A percentile compares a stretch with the other conserved stretches of the same genome.
Conservation (phyloP, 2,329 filamentous ascomycete species). For the Plectosphaerella plurivora region DNA sequence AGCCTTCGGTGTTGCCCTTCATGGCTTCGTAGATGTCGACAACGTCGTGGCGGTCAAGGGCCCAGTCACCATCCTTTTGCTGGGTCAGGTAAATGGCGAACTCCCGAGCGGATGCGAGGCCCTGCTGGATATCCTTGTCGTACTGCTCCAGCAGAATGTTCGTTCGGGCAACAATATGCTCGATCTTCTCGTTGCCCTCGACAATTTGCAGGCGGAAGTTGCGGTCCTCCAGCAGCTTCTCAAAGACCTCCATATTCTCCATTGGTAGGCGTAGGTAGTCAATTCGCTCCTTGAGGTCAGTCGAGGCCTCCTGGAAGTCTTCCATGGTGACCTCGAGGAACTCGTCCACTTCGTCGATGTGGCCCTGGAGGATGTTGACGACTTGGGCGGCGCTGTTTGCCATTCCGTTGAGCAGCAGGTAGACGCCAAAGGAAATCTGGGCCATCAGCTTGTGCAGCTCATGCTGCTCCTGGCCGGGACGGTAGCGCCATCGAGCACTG, state of each 20-base stretch:
- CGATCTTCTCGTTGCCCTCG: constrained; percentile 84
- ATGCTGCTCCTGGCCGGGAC: constrained; percentile 73
- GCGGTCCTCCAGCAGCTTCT: constrained; percentile 81
- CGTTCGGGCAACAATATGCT: constrained; percentile 81
- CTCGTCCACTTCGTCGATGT: constrained; percentile 91
- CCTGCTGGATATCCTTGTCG: constrained; percentile 73
- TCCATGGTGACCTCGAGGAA: constrained; percentile 84
- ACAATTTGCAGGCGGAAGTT: constrained; percentile 78
- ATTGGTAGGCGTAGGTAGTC: constrained; percentile 78
- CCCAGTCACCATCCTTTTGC: constrained; percentile 58
- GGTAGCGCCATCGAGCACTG: constrained; percentile 71
- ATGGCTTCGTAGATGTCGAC: constrained; percentile 80
- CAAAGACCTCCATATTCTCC: constrained; percentile 76
- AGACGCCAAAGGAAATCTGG: constrained; percentile 91
- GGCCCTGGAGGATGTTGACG: constrained; percentile 80
- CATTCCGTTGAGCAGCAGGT: constrained; percentile 77
- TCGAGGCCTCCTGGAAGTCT: constrained; percentile 72
- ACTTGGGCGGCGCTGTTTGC: constrained; percentile 88
- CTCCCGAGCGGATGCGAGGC: constrained; percentile 69
- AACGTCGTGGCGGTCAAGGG: constrained; percentile 57
- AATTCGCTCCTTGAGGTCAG: constrained; percentile 76
- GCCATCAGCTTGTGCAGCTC: constrained; percentile 86
- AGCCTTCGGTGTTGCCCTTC: constrained; percentile 88
- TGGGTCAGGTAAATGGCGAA: constrained; percentile 71
- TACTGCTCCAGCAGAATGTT: constrained; percentile 71